These are phyloP conservation scores for Elongisporangium anandrum DNA, from an alignment of 352 stramenopile species.

Conservation along the genomic window DNA sequence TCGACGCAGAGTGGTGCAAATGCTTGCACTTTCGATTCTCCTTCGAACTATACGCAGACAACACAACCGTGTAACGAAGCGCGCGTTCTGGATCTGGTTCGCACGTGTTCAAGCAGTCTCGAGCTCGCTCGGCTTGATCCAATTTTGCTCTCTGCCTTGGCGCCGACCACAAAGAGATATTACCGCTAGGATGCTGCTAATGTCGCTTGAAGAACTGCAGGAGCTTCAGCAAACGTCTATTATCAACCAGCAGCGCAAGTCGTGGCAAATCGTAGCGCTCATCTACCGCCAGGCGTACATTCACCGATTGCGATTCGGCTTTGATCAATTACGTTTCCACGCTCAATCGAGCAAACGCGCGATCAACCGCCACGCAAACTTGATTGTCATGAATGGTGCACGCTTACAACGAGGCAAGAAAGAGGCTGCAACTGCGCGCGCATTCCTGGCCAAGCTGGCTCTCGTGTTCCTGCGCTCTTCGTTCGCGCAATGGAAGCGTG, in stretches of 20 bases:
- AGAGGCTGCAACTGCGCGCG: conserved; percentile 15
- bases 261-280: conserved; percentile 7
- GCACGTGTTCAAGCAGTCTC: conserved; percentile 20
- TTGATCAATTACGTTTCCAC: conserved; percentile 11
- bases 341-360: neutral
- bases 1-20: neutral
- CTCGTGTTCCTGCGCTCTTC: conserved; percentile 14
- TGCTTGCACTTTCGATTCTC: conserved; percentile 12
- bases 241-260: conserved; percentile 4
- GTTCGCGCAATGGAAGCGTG: conserved; percentile 47
- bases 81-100: conserved; percentile 51
- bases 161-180: conserved; percentile 5
- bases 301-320: conserved; percentile 10
- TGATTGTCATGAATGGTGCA: neutral
- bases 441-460: conserved; percentile 18
- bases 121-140: conserved; percentile 12
- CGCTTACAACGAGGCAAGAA: neutral
- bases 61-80: conserved; percentile 15
- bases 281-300: conserved; percentile 3
- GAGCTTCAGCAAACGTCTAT: conserved; percentile 10
- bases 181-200: conserved; percentile 20
- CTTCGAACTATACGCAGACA: conserved; percentile 19
- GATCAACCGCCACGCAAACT: neutral
- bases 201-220: conserved; percentile 26
- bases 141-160: conserved; percentile 19